Conservation (phyloP, 2,329 filamentous ascomycete genomes). For the Fusarium domesticum region DNA sequence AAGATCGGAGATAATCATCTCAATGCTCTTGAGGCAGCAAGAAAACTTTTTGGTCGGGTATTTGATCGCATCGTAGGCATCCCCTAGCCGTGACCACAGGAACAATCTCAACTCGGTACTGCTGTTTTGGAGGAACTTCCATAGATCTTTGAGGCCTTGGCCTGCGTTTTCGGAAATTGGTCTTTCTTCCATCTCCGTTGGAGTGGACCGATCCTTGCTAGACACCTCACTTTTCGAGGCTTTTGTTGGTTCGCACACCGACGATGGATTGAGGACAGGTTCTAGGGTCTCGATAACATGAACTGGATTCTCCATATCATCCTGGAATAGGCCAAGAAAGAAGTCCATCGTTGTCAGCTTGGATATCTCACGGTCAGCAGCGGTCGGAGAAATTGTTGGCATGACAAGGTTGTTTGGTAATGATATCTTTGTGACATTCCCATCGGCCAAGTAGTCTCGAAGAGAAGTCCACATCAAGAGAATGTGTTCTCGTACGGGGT, state of each 20-base stretch:
- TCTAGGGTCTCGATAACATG: constrained; percentile 88
- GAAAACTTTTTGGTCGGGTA: constrained; percentile 87
- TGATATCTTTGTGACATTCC: constrained; percentile 46
- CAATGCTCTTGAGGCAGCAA: constrained; percentile 80
- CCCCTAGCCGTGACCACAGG: constrained; percentile 85
- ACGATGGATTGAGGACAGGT: constrained; percentile 76
- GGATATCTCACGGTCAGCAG: constrained; percentile 85
- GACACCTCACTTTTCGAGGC: constrained; percentile 6
- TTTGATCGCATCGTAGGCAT: constrained; percentile 81
- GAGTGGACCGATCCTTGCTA: constrained; percentile 16
- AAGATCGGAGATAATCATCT: constrained; percentile 68
- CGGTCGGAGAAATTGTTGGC: constrained; percentile 77
- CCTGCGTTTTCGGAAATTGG: constrained; percentile 51
- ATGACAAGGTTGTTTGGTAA: constrained; percentile 86
- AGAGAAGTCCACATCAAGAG: constrained; percentile 58
- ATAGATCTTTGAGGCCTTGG: constrained; percentile 69
- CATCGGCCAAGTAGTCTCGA: constrained; percentile 47
- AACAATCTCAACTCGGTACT: constrained; percentile 81
- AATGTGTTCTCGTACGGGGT: constrained; percentile 54
- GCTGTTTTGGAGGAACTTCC: constrained; percentile 78
- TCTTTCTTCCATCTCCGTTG: constrained; percentile 17
- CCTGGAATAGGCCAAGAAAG: constrained; percentile 84
- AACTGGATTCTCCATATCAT: constrained; percentile 75
- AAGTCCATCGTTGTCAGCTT: constrained; percentile 96
- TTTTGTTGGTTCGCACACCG: constrained; percentile 43